These are phyloP conservation scores for Cryptococcus amylolentus DNA, from an alignment of 1,284 basidiomycete species.

Conservation along the genomic window DNA sequence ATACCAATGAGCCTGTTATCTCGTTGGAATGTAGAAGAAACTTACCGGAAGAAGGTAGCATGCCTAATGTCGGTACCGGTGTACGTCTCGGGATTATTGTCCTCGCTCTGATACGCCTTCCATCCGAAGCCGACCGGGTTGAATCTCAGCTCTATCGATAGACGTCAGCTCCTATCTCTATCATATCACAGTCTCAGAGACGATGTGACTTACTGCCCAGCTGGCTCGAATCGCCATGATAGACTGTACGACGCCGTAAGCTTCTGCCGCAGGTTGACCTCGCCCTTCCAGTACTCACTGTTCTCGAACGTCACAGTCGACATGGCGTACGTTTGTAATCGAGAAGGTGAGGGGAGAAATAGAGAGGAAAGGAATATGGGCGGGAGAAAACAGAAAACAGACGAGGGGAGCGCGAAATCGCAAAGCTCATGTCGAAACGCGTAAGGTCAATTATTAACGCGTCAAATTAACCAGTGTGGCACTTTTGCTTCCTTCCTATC, in stretches of 20 bases:
- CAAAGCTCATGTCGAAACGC: not conserved
- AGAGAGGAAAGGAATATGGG: not conserved
- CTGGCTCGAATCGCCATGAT: constrained; percentile 66
- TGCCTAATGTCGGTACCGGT: constrained; percentile 73
- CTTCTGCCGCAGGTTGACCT: too few relatives aligned
- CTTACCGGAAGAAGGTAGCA: constrained; percentile 72
- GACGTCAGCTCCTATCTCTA: too few relatives aligned
- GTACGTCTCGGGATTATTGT: constrained; percentile 58
- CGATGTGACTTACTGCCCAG: constrained; percentile 71
- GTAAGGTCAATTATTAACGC: not conserved
- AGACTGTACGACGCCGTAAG: constrained; percentile 54
- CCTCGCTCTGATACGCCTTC: constrained; percentile 63
- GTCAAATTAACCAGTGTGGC: constrained; percentile 3
- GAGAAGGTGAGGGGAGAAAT: not conserved
- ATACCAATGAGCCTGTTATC: not conserved
- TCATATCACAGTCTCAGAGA: too few relatives aligned
- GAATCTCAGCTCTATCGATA: constrained; percentile 71
- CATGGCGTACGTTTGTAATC: constrained; percentile 16
- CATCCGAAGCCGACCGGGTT: constrained; percentile 86
- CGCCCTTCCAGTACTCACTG: constrained; percentile 17
- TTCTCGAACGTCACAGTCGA: constrained; percentile 45
- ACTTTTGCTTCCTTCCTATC: not conserved
- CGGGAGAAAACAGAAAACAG: not conserved
- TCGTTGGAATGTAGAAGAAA: constrained; percentile 1
- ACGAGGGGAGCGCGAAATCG: not conserved